Evolutionary conservation across 2,329 filamentous ascomycete species (phyloP), one percentile per base, ranked within the genome.

Genomic region (Ceratocystis huliohia): DNA sequence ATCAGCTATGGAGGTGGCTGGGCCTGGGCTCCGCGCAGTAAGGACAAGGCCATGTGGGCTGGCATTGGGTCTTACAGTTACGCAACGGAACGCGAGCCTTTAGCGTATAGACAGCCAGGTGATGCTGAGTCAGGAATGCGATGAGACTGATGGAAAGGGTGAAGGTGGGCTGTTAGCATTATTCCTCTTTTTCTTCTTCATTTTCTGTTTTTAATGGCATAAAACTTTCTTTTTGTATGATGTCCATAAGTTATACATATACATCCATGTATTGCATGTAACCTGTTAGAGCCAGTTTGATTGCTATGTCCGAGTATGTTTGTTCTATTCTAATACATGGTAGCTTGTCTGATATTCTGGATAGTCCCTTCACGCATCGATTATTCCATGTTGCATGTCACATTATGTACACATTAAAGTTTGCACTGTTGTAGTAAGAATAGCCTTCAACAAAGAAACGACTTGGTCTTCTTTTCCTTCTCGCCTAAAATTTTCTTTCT

Each of bases 21-120:
- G 91, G 85, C 89, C 0, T 96, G 91, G 92, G 91, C 88, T 2
- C 86, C 91, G 0, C 81, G 92, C 63, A 88, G 83, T 71, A 78
- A 80, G 56, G 81, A 86, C 65, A 81, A 89, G 69, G 89, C 90
- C 0, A 96, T 92, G 74, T 91, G 88, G 79, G 85, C 89, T 20
- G 88, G 88, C 13, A 81, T 90, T 0, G 88, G 84, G 0, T 81
- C 80, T 56, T 77, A 80, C 69, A 83, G 81, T 68, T 85, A 82
- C 70, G 81, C 80, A 10, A 80, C 78, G 13, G 75, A 80, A 69
- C 73, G 74, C 71, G 73, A 69, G 41, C 61, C 59, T 6, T 37
- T 61, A 30, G 56, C 66, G 28, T 67, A 67, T 61, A 17, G 53
- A 28, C 37, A 59, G 20, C 62, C 66, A 5, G 53, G 53, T 20